Conservation (phyloP, 192 early-diverging fungal species). For the Ambispora gerdemannii region DNA sequence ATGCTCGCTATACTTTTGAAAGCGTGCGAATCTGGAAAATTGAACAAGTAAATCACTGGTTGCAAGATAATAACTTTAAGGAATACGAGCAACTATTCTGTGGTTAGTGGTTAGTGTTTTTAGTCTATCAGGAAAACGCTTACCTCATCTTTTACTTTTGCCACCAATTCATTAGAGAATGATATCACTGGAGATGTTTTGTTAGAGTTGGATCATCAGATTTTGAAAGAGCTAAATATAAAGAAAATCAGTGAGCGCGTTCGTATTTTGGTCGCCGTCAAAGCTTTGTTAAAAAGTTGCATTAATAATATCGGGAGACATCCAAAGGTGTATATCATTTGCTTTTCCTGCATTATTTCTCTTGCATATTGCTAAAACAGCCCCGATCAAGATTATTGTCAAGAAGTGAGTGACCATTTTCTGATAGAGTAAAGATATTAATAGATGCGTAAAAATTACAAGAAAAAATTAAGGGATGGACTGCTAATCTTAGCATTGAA, state of each 20-base stretch:
- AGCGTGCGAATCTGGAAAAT: conserved; percentile 49
- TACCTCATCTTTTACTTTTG: no score
- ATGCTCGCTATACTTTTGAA: conserved; percentile 20
- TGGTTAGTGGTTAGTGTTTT: conserved; percentile 19
- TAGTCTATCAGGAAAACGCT: not conserved
- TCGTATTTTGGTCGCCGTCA: conserved; percentile 73
- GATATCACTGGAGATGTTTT: conserved; percentile 79
- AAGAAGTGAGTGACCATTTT: no score
- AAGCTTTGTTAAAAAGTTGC: conserved; percentile 63
- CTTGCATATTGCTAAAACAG: no score
- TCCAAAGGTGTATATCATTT: conserved; percentile 3
- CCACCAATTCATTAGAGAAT: conserved; percentile 59
- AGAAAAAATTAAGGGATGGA: no score
- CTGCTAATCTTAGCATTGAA: no score
- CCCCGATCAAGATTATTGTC: no score
- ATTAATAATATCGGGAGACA: conserved; percentile 26
- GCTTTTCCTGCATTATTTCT: not conserved
- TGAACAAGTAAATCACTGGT: conserved; percentile 50
- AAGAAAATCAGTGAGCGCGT: conserved; percentile 80
- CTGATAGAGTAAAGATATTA: no score
- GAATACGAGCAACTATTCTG: conserved; percentile 48
- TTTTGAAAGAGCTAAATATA: conserved; percentile 81
- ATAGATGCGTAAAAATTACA: no score
- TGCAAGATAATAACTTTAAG: conserved; percentile 50
- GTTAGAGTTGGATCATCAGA: conserved; percentile 76